Evolutionary conservation across 345 rosid species (phyloP), one percentile per base, ranked within the genome.

Genomic region (Alliaria petiolata): DNA sequence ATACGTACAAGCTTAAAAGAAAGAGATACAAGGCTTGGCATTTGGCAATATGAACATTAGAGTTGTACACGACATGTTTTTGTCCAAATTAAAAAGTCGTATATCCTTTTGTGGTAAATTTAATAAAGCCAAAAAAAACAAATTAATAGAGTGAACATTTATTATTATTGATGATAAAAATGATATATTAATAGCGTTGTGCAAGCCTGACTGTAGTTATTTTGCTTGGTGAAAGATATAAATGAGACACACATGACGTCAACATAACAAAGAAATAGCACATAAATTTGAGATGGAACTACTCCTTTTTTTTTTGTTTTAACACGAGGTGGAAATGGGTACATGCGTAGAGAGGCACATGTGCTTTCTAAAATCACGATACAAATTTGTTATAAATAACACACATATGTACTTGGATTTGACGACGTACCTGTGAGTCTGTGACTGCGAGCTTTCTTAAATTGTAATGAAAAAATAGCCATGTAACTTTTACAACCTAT

Each of bases 31-130:
- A 30, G 16, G 35, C 34, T 50, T 61, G 43, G 40, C 16, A 15
- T 42, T 61, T 15, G 6, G 35, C 26, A 12, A 50, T 17, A 39
- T 26, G 61, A 71, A 71, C 68, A n/a, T 51, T 53, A 53, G 59
- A 53, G 59, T 53, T 53, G 59, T 53, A 50, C 53, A 71, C 75
- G 75, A 61, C 62, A 61, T 39, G 57, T 26, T 59, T 49, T 59
- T n/a, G 15, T 69, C 60, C 39, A 36, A 25, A 12, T 31, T 4
- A 17, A 20, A 28, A 36, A n/a, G 39, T 16, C 5, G 14, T 11
- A 17, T 4, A 26, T 25, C 59, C 2, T n/a, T 30, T 58, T 55
- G 10, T 6, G 45, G 49, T 19, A 44, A 10, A 5, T 53, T 45
- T 64, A 20, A 46, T n/a, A 22, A 63, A 33, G 14, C 20, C 43